Evolutionary conservation across 1,284 basidiomycete species (phyloP).

Genomic region (Sanghuangporus sanghuang): DNA sequence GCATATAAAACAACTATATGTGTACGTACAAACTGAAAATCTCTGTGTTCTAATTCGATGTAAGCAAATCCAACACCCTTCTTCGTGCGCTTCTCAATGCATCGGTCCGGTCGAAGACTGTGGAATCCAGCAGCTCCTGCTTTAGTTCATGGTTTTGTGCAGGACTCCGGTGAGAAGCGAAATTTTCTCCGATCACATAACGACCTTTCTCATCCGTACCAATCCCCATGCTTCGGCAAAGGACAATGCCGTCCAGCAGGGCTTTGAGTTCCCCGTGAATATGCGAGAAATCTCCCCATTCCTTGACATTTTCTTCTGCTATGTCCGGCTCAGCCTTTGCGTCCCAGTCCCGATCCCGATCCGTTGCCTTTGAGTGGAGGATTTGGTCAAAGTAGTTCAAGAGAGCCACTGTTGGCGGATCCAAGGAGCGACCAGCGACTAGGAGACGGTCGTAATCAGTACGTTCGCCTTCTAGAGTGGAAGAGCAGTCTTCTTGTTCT

Average conservation of each 20-base stretch:
- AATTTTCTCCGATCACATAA: neutral
- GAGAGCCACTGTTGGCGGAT: slow-evolving; percentile 46
- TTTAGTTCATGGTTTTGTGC: slow-evolving; percentile 39
- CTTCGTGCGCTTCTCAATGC: slow-evolving; percentile 62
- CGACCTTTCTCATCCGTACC: neutral
- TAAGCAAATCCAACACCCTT: slow-evolving; percentile 46
- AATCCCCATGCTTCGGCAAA: slow-evolving; percentile 43
- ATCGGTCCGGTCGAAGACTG: slow-evolving; percentile 47
- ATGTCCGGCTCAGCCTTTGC: neutral
- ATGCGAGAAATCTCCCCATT: slow-evolving; percentile 23
- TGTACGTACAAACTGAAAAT: neutral
- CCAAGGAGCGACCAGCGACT: slow-evolving; percentile 54
- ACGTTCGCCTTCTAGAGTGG: slow-evolving; percentile 29
- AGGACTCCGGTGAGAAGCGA: slow-evolving; percentile 33
- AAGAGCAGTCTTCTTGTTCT: slow-evolving; percentile 25
- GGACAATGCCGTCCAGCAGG: slow-evolving; percentile 48
- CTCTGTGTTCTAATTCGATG: neutral
- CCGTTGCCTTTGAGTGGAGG: slow-evolving; percentile 25
- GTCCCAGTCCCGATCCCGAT: too few relatives aligned
- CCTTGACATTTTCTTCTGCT: slow-evolving; percentile 12
- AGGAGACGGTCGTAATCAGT: slow-evolving; percentile 41
- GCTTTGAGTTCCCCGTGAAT: slow-evolving; percentile 27
- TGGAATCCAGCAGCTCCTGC: slow-evolving; percentile 45
- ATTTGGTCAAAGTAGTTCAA: slow-evolving; percentile 50
- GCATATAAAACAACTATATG: too few relatives aligned